Base-by-base conservation (phyloP, 768 basidiomycete genomes). In the Hypholoma sublateritium region DNA sequence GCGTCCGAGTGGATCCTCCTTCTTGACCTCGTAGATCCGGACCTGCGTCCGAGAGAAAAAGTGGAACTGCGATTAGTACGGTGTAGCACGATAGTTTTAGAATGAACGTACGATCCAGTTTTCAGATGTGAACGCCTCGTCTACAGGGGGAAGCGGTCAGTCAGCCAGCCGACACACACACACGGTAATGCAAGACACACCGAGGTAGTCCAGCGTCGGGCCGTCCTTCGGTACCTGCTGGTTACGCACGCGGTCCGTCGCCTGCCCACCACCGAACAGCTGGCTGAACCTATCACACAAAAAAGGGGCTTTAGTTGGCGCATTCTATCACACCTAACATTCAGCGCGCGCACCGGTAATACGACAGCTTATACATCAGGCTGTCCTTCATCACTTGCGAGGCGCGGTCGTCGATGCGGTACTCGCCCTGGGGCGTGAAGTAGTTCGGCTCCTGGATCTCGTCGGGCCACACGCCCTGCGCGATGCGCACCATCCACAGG, bases 291-390 rank as follows among this genome's bases (percentile, higher is more conserved):
- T 93, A 60, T 19, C 28, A 65, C 32, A 48, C 19, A 28, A 14
- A 28, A 28, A 4, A 12, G 25, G 5, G 9, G 9, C 28, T 1
- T 32, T 9, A 32, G 28, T 9, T 9, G 5, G 2, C 2, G 6
- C 28, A 32, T 32, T 9, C 28, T 7, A 5, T 9, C 3, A 32
- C 9, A 5, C 11, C 14, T 24, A 35, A 17, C 45, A 48, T 55
- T n/a, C 2, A 53, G 43, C 39, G 37, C 4, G 69, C 71, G 45
- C 57, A 92, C 86, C 95, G 84, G 69, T 96, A 98, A 71, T 96
- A 98, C 14, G 89, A 91, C 94, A 98, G 94, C 80, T 98, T 98
- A 77, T 98, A 98, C 96, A 99, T 97, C 74, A 99, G 76, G 66
- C 93, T 92, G 68, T 97, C 88, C 76, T 80, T 91, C 97, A 99